A percentile compares a stretch with the other conserved stretches of the same genome.
These are phyloP conservation scores for Monotropa hypopitys DNA, from an alignment of 179 eudicot genomes.

Conservation along the genomic window DNA sequence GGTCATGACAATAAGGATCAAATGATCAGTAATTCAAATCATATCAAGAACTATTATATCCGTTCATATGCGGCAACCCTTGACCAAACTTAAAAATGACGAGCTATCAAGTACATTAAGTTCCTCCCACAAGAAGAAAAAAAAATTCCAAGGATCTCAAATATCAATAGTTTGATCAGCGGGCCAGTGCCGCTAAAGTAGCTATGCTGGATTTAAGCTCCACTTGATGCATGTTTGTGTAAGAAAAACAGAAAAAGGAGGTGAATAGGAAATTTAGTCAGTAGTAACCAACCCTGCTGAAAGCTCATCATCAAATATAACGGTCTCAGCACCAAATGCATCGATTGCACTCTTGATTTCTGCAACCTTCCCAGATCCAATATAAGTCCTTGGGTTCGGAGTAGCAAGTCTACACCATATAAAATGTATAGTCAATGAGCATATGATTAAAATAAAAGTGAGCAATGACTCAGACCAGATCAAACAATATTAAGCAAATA, in stretches of 20 bases:
- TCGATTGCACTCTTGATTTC: conserved; percentile 78
- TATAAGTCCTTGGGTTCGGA: conserved; percentile 75
- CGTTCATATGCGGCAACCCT: neutral
- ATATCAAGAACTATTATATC: neutral
- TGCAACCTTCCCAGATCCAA: conserved; percentile 91
- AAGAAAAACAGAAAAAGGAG: neutral
- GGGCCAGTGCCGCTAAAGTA: neutral
- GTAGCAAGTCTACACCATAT: conserved; percentile 44
- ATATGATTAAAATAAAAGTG: neutral
- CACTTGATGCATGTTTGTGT: neutral
- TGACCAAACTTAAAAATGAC: neutral
- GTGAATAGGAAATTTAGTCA: neutral
- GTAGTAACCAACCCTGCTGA: conserved; percentile 66
- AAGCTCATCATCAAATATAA: conserved; percentile 94
- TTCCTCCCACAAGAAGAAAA: neutral
- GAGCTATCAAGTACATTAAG: neutral
- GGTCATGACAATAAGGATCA: neutral
- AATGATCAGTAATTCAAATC: neutral
- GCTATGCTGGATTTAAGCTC: neutral
- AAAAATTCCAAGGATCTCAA: neutral
- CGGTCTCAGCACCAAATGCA: conserved; percentile 83
- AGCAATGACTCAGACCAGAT: conserved; percentile 1
- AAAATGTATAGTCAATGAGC: conserved; percentile 10
- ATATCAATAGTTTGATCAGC: neutral
- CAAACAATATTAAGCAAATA: neutral